Percentiles rank a stretch among this genome's conserved stretches.
These are phyloP conservation scores for Ailanthus altissimus DNA, from an alignment of 345 rosid species.

Conservation along the genomic window DNA sequence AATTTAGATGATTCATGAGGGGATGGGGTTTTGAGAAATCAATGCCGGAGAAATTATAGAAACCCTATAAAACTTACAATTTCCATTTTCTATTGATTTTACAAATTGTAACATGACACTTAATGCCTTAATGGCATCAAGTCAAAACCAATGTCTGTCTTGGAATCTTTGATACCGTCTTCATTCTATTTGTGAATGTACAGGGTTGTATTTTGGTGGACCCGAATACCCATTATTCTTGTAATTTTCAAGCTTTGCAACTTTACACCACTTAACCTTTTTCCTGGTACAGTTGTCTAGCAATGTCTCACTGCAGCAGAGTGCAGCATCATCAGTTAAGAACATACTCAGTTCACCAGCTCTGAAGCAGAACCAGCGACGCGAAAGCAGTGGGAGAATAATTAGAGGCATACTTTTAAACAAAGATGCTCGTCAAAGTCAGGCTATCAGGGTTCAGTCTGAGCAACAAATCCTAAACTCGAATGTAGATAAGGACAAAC, in stretches of 20 bases:
- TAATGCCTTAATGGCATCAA: background rate
- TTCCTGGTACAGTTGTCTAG: conserved; percentile 32
- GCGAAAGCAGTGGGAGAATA: conserved; percentile 44
- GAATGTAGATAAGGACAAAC: conserved; percentile 46
- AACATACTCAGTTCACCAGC: conserved; percentile 33
- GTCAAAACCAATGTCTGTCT: background rate
- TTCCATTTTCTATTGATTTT: background rate
- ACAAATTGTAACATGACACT: background rate
- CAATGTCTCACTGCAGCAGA: conserved; percentile 33
- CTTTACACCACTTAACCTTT: conserved; percentile 1
- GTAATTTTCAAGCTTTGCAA: background rate
- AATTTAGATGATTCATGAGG: background rate
- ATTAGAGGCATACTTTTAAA: conserved; percentile 50
- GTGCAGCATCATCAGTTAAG: conserved; percentile 35
- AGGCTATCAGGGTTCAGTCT: conserved; percentile 35
- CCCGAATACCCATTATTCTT: background rate
- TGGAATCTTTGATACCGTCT: background rate
- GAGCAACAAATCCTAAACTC: conserved; percentile 46
- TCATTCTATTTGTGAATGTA: background rate
- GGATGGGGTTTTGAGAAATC: background rate
- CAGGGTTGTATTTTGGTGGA: background rate
- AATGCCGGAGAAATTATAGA: background rate
- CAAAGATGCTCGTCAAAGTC: conserved; percentile 51
- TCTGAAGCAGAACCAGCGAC: conserved; percentile 47
- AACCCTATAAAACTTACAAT: background rate